Evolutionary conservation across 1,284 basidiomycete species (phyloP), one percentile per base, ranked within the genome.

Genomic region (Coriolopsis trogii): DNA sequence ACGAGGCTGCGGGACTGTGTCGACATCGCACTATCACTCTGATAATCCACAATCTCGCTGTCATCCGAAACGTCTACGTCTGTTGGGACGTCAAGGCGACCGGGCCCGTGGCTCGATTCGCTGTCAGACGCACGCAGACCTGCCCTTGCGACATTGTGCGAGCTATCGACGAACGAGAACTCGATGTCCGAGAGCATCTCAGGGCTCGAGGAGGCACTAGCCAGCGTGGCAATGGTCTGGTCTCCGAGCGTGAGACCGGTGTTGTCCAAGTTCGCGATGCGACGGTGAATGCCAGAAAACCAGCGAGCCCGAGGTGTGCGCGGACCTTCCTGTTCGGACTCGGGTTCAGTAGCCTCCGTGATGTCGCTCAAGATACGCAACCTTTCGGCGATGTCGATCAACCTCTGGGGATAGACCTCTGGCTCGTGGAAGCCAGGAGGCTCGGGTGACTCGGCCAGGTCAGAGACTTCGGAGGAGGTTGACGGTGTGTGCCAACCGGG

Each of bases 311-410:
- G 33, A 4, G 47, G 40, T n/a, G 40, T 42, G 4, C 33, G 15
- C 3, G 47, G 26, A 6, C 9, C 10, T 1, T 28, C 41, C 9
- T 16, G 12, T 20, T 41, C 41, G 15, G 47, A 38, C 4, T 41
- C 30, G 12, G 48, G 48, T 21, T 49, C 48, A 4, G 48, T 49
- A 12, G 18, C 28, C 30, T 49, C 48, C 15, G 48, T 43, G 21
- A 49, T 42, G 39, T 49, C 31, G 31, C 41, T 49, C 18, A 47
- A 38, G 6, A 30, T 16, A 13, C 46, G 38, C 18, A 12, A 21
- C 20, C 29, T 2, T 10, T 10, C 20, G n/a, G 26, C 26, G 3
- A 23, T 9, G 8, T 23, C 6, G 13, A 29, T n/a, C n/a, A n/a
- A n/a, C n/a, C n/a, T n/a, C n/a, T n/a, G n/a, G n/a, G n/a, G n/a